phyloP scores from a whole-genome alignment of 306 rosid genomes.

The Coriaria nepalensis region DNA sequence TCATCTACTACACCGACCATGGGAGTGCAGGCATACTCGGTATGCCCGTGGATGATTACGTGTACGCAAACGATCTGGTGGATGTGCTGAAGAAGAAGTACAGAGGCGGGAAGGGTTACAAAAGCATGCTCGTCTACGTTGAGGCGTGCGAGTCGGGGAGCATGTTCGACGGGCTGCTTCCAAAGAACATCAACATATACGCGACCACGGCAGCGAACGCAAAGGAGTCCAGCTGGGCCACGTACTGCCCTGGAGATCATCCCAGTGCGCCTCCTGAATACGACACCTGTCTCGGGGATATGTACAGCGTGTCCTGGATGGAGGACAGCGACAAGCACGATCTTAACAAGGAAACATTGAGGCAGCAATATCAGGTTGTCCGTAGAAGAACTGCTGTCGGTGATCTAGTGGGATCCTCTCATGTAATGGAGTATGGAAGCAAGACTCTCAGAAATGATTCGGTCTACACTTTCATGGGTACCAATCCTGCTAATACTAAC shows the following conservation, averaged over 20 bases:
- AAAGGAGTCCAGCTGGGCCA: slow-evolving; percentile 29
- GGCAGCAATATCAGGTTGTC: slow-evolving; percentile 34
- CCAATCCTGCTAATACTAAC: slow-evolving; percentile 4
- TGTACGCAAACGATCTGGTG: slow-evolving; percentile 28
- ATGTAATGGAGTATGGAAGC: slow-evolving; percentile 50
- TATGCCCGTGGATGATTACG: slow-evolving; percentile 16
- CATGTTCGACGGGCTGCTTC: slow-evolving; percentile 56
- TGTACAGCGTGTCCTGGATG: slow-evolving; percentile 61
- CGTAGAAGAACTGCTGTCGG: slow-evolving; percentile 19
- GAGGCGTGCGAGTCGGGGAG: slow-evolving; percentile 88
- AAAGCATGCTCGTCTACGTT: slow-evolving; percentile 46
- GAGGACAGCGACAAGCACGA: slow-evolving; percentile 59
- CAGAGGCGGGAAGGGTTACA: slow-evolving; percentile 27
- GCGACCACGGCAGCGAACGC: slow-evolving; percentile 55
- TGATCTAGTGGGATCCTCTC: background rate
- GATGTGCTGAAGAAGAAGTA: slow-evolving; percentile 39
- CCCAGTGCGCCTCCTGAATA: slow-evolving; percentile 11
- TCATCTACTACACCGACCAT: slow-evolving; percentile 51
- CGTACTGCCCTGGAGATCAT: slow-evolving; percentile 25
- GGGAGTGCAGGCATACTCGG: slow-evolving; percentile 33
- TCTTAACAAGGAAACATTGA: slow-evolving; percentile 29
- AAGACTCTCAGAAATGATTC: slow-evolving; percentile 4
- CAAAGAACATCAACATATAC: slow-evolving; percentile 32
- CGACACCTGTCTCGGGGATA: slow-evolving; percentile 49
- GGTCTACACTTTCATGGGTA: slow-evolving; percentile 31